Evolutionary conservation across 2,329 filamentous ascomycete genomes (phyloP), one percentile per base, ranked within the genome.

Genomic region (Diplodia corticola): DNA sequence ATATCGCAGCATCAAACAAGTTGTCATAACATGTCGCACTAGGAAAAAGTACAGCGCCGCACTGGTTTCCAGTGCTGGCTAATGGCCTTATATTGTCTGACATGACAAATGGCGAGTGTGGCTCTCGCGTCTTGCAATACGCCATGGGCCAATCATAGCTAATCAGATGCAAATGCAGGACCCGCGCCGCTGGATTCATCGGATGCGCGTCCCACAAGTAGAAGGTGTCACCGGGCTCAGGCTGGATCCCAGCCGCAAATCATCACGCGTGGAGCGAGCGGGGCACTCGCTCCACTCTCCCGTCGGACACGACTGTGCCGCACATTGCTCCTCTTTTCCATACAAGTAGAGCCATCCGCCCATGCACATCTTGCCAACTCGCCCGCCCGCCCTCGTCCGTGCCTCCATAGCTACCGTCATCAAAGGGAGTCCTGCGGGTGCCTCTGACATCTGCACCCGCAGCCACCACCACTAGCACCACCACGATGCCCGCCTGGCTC

Each of bases 381-480:
- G n/a, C n/a, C n/a, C n/a, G n/a, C n/a, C n/a, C n/a, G n/a, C n/a
- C n/a, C n/a, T n/a, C n/a, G n/a, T n/a, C n/a, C n/a, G n/a, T n/a
- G n/a, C n/a, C n/a, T n/a, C n/a, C n/a, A n/a, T n/a, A n/a, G n/a
- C n/a, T n/a, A n/a, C n/a, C n/a, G n/a, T n/a, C n/a, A n/a, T n/a
- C n/a, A n/a, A n/a, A n/a, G n/a, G n/a, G n/a, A n/a, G n/a, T n/a
- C n/a, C n/a, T n/a, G n/a, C n/a, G n/a, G n/a, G n/a, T 10, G 12
- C 30, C 30, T 33, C 30, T n/a, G 7, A 5, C 6, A 33, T 20
- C 48, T 5, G n/a, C 48, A 20, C 46, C 22, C 7, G 12, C 48
- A 6, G 15, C 48, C 1, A 24, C 49, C 13, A 17, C 49, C 12
- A 77, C n/a, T 9, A 13, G 30, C 7, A 54, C 51, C 3, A 54